phyloP scores from a whole-genome alignment of 108 stramenopile species.

The Nitzschia putrida region DNA sequence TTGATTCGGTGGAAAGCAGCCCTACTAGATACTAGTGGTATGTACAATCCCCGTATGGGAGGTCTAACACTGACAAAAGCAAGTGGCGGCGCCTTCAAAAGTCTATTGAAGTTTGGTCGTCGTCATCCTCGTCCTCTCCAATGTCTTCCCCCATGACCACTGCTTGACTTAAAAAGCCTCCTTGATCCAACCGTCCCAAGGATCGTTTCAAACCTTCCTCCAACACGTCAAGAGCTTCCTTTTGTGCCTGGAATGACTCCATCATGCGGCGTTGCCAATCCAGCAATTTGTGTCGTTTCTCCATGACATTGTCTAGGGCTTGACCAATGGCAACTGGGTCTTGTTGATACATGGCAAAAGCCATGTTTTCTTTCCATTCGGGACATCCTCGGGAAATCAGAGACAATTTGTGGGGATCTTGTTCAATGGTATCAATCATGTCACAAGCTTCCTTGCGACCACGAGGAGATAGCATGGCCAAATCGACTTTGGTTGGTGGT shows the following conservation, averaged over 20 bases:
- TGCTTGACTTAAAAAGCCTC: not conserved
- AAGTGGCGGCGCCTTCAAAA: no score
- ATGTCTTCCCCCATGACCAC: not conserved
- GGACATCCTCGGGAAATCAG: constrained; percentile 39
- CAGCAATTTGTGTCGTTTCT: constrained; percentile 12
- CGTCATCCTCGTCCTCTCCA: not conserved
- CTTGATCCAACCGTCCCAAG: constrained; percentile 23
- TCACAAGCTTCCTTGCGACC: constrained; percentile 14
- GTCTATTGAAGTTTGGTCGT: no score
- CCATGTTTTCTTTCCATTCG: constrained; percentile 54
- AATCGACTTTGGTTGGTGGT: not conserved
- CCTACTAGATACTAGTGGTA: no score
- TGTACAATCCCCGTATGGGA: no score
- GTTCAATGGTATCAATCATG: constrained; percentile 12
- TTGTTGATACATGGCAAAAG: constrained; percentile 42
- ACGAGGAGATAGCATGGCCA: constrained; percentile 28
- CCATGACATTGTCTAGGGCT: constrained; percentile 37
- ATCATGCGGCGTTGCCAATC: constrained; percentile 21
- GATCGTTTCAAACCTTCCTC: constrained; percentile 33
- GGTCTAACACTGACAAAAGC: no score
- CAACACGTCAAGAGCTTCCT: constrained; percentile 28
- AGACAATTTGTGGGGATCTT: constrained; percentile 2
- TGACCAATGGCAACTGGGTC: constrained; percentile 21
- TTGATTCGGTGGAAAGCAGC: not conserved
- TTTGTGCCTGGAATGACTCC: constrained; percentile 25